Evolutionary conservation across 2,329 filamentous ascomycete species (phyloP), one percentile per base, ranked within the genome.

Genomic region (Aureobasidium leucospermi): DNA sequence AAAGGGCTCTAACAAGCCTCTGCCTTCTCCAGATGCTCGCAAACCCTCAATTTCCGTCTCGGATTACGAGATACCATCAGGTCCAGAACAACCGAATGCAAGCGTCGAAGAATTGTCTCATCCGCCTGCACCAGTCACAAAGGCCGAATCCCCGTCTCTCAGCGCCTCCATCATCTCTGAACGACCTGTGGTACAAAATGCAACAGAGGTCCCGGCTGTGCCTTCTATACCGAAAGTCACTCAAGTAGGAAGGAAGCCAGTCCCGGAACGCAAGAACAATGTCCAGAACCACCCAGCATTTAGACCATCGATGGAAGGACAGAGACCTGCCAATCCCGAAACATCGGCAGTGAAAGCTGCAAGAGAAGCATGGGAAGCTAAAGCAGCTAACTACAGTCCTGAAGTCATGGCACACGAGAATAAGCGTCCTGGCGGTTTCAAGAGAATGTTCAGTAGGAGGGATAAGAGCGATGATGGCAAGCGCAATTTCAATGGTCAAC

Each of bases 361-460:
- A 15, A 63, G 65, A 45, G 64, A 63, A 51, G 68, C 71, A 6
- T 67, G 71, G 64, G 63, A 67, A 34, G 59, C 63, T 8, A 62
- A 64, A 19, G 62, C 56, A 58, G 62, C 67, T 47, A 60, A 60
- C 39, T 59, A 64, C 6, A 71, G 73, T 43, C 65, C 70, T 16
- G 66, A 71, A 61, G 67, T 69, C 61, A 69, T 71, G 64, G 58
- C 60, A 28, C 65, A 68, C 9, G 65, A 67, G 41, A 76, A 73
- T 67, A 79, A 73, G 65, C 78, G 76, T 68, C 77, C 75, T 63
- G 63, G 68, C 28, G 82, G 84, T 15, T 79, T 89, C 65, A 81
- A 81, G 63, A 87, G 86, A 72, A 76, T 89, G 43, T 88, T 89
- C 67, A 79, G 79, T 48, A 81, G 84, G 65, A 78, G 77, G 65